Evolutionary conservation across 1,284 basidiomycete species (phyloP), one percentile per base, ranked within the genome.

Genomic region (Takashimella tepidaria): DNA sequence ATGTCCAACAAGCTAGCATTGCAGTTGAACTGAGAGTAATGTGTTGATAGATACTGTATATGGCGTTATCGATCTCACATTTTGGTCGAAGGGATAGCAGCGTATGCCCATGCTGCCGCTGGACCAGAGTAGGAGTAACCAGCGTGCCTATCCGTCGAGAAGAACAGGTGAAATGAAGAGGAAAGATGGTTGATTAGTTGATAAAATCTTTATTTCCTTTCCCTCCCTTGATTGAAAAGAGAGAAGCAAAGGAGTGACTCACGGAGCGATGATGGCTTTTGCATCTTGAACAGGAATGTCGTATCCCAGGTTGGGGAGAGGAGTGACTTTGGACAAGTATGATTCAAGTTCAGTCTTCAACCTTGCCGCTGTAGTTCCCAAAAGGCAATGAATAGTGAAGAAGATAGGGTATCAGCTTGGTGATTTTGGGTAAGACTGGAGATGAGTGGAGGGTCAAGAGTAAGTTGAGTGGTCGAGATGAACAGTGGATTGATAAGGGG

Each of bases 261-360:
- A 95, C 91, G 96, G 96, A n/a, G 87, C 93, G 54, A 99, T 96
- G 69, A 98, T 82, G 8, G 92, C 95, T 74, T 90, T 95, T 68
- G 86, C 89, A 12, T 84, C 82, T 40, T 76, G 66, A 53, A 95
- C 79, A 1, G 93, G 92, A 25, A 83, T 81, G 0, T 63, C 54
- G 53, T 82, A 86, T 72, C 66, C 25, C 72, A 78, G 56, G 75
- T 81, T 52, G 69, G 77, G 26, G 41, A 77, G 64, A 5, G 82
- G 71, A 19, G 78, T 68, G 2, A 90, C 90, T 16, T 78, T 77
- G 6, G 68, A 74, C 6, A 97, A 79, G 82, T 87, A 89, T 22
- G 64, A 60, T 0, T 78, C 67, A 26, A 97, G 80, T 68, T 95
- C 82, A 1, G 69, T 59, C 58, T 82, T 72, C 12, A 95, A 81